These are phyloP conservation scores for Chalaropsis thielavioides DNA, from an alignment of 2,329 filamentous ascomycete genomes.

Conservation along the genomic window DNA sequence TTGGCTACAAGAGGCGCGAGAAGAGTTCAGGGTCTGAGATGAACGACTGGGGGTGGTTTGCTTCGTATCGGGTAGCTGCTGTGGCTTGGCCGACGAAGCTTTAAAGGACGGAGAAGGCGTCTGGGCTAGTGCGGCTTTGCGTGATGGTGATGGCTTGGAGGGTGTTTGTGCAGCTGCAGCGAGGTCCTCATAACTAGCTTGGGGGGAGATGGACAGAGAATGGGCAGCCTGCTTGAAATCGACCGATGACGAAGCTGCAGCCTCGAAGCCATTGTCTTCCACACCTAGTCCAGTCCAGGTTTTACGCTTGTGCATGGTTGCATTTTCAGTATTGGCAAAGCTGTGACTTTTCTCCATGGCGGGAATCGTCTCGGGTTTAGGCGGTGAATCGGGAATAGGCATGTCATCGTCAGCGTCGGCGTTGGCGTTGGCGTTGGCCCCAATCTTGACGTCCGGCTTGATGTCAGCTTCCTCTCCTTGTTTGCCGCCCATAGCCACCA, in stretches of 20 bases:
- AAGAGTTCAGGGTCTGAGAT: background rate
- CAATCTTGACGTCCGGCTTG: background rate
- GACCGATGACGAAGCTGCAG: constrained; percentile 8
- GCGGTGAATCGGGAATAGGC: background rate
- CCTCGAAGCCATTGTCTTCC: constrained; percentile 19
- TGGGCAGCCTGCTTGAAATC: constrained; percentile 1
- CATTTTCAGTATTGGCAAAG: constrained; percentile 30
- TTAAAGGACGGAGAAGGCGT: background rate
- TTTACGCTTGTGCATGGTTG: constrained; percentile 11
- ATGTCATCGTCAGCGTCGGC: background rate
- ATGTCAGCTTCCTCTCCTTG: background rate
- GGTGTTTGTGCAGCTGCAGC: constrained; percentile 5
- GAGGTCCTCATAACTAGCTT: constrained; percentile 12
- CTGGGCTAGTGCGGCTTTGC: background rate
- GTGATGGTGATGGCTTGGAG: background rate
- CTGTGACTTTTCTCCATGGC: constrained; percentile 43
- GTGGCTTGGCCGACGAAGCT: background rate
- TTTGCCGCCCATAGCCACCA: constrained; percentile 22
- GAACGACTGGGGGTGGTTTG: constrained; percentile 4
- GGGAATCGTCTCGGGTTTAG: constrained; percentile 4
- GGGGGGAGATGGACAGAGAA: constrained; percentile 11
- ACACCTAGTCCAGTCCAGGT: background rate
- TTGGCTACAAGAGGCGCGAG: background rate
- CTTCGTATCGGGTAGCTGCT: background rate
- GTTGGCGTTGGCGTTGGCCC: background rate